Evolutionary conservation across 805 yeast species (phyloP), one percentile per base, ranked within the genome.

Genomic region (Ogataea naganishii): DNA sequence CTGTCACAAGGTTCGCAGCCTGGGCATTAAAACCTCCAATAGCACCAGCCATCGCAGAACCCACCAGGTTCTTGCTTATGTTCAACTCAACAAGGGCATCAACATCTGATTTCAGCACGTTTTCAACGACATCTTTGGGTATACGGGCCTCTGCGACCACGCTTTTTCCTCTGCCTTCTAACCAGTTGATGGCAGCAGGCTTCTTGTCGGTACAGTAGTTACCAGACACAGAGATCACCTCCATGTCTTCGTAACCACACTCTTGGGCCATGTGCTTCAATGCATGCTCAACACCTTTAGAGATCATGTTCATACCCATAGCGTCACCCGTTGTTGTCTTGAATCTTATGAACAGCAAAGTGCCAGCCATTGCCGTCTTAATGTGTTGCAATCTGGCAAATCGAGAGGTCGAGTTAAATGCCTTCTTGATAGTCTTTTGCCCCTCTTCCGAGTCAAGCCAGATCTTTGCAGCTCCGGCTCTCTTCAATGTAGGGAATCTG

Each of bases 251-350:
- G 75, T 89, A 92, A 3, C 96, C 97, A 53, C 79, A 78, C 46
- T 80, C 88, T 46, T 80, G 82, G 24, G 71, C 74, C 95, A 92
- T 85, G 53, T 70, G 75, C 38, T 77, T 76, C 49, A 92, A 70
- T 1, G 96, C 74, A 53, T 65, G 69, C 53, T 92, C 99, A 26
- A 86, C 96, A 57, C 98, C 99, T 61, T 92, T 92, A 18, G 97
- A 89, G 38, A 92, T 92, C 99, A 92, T 92, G 56, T 92, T 92
- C 99, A 92, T 92, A 41, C 99, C 99, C 99, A 92, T 92, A 13
- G 99, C 99, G 64, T 92, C 99, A 58, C 99, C 99, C 13, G 99
- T 92, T 23, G 95, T 86, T n/a, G 99, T 94, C 54, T 88, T 76
- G 66, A 92, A 92, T 50, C 99, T 76, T 45, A 92, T 80, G 49